These are phyloP conservation scores for Lachnellula suecica DNA, from an alignment of 2,329 filamentous ascomycete genomes.

Conservation along the genomic window DNA sequence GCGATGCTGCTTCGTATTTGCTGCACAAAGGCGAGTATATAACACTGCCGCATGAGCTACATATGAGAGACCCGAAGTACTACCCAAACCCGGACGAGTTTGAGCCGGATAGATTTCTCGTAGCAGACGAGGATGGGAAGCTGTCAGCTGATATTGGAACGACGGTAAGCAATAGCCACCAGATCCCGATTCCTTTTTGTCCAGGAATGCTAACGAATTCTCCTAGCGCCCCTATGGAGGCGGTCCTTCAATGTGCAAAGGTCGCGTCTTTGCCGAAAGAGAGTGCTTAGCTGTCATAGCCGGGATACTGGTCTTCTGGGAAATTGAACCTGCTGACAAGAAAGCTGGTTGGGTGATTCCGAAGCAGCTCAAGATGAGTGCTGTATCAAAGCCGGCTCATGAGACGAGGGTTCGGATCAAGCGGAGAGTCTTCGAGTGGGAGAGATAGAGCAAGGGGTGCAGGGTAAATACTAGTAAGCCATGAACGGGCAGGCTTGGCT, in stretches of 20 bases:
- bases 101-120: constrained; percentile 46
- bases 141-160: constrained; percentile 38
- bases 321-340: constrained; percentile 47
- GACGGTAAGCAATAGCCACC: constrained; percentile 28
- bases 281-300: constrained; percentile 50
- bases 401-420: constrained; percentile 55
- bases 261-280: constrained; percentile 48
- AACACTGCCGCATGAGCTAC: constrained; percentile 42
- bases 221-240: constrained; percentile 43
- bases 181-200: neutral
- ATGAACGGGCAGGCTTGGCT: no score
- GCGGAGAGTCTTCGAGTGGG: constrained; percentile 33
- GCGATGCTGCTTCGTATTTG: constrained; percentile 37
- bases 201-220: neutral
- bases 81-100: constrained; percentile 41
- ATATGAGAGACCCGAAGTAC: constrained; percentile 40
- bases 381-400: constrained; percentile 48
- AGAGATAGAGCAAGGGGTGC: constrained; percentile 2
- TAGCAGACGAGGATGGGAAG: constrained; percentile 33
- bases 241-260: constrained; percentile 48
- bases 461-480: no score
- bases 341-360: constrained; percentile 50
- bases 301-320: constrained; percentile 54
- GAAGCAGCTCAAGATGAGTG: constrained; percentile 44
- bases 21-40: constrained; percentile 42